phyloP scores from a whole-genome alignment of 306 rosid genomes.

The Rubus parviflorus region DNA sequence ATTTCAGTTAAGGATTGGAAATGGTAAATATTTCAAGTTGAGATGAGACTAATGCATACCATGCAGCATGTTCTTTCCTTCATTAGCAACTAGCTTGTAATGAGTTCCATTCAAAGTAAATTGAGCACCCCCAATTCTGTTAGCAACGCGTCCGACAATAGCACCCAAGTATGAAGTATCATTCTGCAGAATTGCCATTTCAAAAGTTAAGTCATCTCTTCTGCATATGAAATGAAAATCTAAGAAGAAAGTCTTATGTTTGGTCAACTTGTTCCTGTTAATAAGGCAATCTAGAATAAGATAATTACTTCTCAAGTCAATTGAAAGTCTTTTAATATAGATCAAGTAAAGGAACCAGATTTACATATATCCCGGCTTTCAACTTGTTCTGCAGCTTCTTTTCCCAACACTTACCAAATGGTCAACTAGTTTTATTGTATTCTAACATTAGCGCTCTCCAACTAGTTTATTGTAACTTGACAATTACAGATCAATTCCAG shows the following conservation, averaged over 20 bases:
- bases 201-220: background rate
- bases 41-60: conserved; percentile 37
- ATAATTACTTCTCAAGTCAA: background rate
- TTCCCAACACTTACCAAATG: conserved; percentile 1
- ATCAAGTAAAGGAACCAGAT: background rate
- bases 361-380: background rate
- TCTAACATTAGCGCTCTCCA: background rate
- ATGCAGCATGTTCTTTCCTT: conserved; percentile 72
- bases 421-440: background rate
- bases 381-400: background rate
- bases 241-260: background rate
- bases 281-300: background rate
- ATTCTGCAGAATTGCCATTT: conserved; percentile 44
- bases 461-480: background rate
- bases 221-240: background rate
- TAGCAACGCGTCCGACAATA: conserved; percentile 80
- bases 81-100: conserved; percentile 70
- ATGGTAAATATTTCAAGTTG: background rate
- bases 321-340: background rate
- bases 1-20: background rate
- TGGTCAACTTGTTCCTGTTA: background rate
- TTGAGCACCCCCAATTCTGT: conserved; percentile 80
- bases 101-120: conserved; percentile 60
- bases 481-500: background rate
- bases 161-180: conserved; percentile 68